Base-by-base conservation (phyloP, 345 rosid species). In the Noccaea caerulescens region DNA sequence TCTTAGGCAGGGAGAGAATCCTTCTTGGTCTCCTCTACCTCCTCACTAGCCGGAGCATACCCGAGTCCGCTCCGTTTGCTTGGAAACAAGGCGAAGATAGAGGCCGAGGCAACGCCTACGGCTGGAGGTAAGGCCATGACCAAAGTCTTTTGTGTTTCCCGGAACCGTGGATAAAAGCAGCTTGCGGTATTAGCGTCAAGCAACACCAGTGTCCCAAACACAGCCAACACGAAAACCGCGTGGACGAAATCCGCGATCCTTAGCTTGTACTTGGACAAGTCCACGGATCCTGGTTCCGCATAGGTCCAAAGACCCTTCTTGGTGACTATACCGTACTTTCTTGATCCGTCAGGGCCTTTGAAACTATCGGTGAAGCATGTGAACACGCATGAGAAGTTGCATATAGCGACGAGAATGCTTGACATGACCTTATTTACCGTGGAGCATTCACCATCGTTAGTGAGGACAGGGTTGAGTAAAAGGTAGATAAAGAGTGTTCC, bases 401-500 rank as follows among this genome's bases (percentile, higher is more conserved):
- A 92, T 43, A 84, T 72, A 1, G 51, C 80, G 1, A 92, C 80
- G 20, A 92, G 85, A 43, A 85, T 52, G 45, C 82, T 77, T 1
- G 84, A 77, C 20, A 90, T 61, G 80, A 78, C 80, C 81, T 87
- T 85, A 78, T 90, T 82, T 53, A 39, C 2, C 10, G 84, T 37
- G 67, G 62, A 58, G 69, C 98, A 93, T 2, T 76, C 68, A 20
- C 97, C 98, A 6, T 73, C 82, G 82, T 93, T 83, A 84, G 96
- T 79, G 23, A 90, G 27, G 38, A 90, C 54, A 38, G 98, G 97
- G 82, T 83, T 88, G 10, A 93, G 97, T 85, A 88, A 84, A 51
- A 85, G 93, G 78, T 82, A 93, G 49, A 84, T 11, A 76, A 90
- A 93, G 63, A 90, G 90, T 1, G 92, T 90, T 70, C 97, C 98